These are phyloP conservation scores for Metarhizium anisopliae DNA, from an alignment of 2,329 filamentous ascomycete species.

Conservation along the genomic window DNA sequence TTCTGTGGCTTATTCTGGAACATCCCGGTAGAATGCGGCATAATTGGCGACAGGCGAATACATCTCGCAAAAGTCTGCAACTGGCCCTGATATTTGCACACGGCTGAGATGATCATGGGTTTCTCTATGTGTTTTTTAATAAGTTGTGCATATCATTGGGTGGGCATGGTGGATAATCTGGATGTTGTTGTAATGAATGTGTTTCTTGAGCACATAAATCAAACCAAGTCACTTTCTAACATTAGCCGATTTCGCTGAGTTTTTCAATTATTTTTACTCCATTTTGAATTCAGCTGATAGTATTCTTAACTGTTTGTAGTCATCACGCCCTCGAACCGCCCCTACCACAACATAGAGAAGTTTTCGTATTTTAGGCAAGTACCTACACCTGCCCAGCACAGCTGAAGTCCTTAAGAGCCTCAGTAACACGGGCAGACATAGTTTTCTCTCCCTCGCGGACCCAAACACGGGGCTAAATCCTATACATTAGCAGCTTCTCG, in stretches of 20 bases:
- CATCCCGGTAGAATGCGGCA: neutral
- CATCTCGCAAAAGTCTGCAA: neutral
- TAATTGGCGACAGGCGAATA: neutral
- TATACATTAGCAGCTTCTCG: neutral
- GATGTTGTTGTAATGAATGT: too few species aligned
- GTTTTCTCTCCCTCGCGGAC: constrained; percentile 95
- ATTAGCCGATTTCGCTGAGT: neutral
- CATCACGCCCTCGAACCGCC: neutral
- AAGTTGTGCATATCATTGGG: too few species aligned
- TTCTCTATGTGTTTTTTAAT: too few species aligned
- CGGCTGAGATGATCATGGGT: too few species aligned
- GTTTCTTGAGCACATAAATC: too few species aligned
- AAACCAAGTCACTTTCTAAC: neutral
- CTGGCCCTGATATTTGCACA: neutral
- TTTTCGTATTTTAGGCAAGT: neutral
- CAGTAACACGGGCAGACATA: constrained; percentile 73
- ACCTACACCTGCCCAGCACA: constrained; percentile 25
- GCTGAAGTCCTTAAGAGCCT: constrained; percentile 89
- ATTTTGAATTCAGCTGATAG: neutral
- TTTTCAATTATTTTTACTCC: neutral
- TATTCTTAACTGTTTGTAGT: neutral
- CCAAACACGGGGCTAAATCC: constrained; percentile 72
- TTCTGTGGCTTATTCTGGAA: neutral
- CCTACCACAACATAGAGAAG: neutral
- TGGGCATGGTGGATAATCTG: too few species aligned